A percentile compares a stretch with the other conserved stretches of the same genome.
These are phyloP conservation scores for Plasmodium vivax DNA, from an alignment of 169 alveolate genomes.

Conservation along the genomic window DNA sequence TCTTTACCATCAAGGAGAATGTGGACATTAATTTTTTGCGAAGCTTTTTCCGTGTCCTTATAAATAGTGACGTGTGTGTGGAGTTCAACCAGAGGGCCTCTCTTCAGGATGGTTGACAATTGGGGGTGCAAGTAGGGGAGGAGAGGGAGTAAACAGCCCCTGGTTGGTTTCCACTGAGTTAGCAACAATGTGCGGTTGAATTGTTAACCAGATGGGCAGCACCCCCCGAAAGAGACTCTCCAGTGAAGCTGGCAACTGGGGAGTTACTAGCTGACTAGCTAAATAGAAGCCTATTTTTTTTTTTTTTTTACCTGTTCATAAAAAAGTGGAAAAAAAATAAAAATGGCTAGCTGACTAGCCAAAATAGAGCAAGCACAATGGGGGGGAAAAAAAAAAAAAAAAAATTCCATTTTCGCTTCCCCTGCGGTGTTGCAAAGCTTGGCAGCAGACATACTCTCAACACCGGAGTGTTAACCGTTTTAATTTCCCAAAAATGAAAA, in stretches of 20 bases:
- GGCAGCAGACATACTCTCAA: background rate
- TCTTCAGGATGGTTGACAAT: background rate
- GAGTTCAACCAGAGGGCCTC: constrained; percentile 34
- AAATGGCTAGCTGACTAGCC: background rate
- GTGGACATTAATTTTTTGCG: constrained; percentile 1
- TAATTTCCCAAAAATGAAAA: background rate
- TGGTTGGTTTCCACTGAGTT: background rate
- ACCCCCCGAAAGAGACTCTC: background rate
- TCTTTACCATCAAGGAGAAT: constrained; percentile 43
- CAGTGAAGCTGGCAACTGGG: background rate
- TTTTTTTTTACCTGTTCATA: background rate
- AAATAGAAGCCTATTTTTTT: background rate
- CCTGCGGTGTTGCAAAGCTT: background rate
- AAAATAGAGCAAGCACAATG: background rate
- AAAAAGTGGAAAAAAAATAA: background rate
- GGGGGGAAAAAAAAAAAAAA: background rate
- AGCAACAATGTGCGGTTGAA: background rate
- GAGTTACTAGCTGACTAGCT: background rate
- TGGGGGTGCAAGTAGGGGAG: background rate
- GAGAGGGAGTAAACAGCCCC: background rate
- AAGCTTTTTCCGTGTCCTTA: constrained; percentile 9
- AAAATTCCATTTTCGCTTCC: background rate
- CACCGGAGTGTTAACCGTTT: background rate
- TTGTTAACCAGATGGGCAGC: background rate
- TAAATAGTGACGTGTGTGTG: constrained; percentile 37